phyloP scores from a whole-genome alignment of 352 stramenopile genomes.

The Phytophthora lateralis region DNA sequence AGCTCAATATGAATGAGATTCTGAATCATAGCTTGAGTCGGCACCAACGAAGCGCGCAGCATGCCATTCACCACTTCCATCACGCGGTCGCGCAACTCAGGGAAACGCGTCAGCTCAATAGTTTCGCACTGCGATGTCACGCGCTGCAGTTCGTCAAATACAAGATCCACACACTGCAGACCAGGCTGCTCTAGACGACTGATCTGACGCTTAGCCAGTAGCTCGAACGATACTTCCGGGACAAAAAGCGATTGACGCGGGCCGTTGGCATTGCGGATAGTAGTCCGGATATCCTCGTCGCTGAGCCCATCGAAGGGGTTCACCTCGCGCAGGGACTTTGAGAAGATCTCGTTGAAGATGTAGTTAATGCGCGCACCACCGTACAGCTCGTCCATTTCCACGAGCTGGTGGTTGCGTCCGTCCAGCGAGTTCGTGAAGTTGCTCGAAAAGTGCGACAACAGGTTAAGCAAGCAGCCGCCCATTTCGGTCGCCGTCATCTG shows the following conservation, averaged over 20 bases:
- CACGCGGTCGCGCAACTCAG: constrained; percentile 94
- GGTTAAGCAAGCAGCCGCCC: constrained; percentile 93
- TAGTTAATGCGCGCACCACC: constrained; percentile 98
- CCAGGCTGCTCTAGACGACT: constrained; percentile 94
- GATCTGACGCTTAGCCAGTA: constrained; percentile 98
- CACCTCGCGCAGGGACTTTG: constrained; percentile 89
- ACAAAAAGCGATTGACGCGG: constrained; percentile 98
- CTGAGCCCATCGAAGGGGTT: constrained; percentile 97
- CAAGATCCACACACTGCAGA: constrained; percentile 97
- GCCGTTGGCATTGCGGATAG: constrained; percentile 98
- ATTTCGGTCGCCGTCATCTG: constrained; percentile 90
- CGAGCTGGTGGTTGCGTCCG: constrained; percentile 81
- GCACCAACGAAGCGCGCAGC: constrained; percentile 77
- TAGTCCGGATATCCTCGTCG: constrained; percentile 99
- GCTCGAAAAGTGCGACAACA: constrained; percentile 93
- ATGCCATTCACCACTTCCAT: constrained; percentile 94
- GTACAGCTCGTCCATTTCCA: constrained; percentile 93
- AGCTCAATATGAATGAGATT: constrained; percentile 99
- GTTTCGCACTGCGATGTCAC: constrained; percentile 95
- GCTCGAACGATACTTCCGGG: constrained; percentile 98
- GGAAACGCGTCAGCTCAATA: constrained; percentile 96
- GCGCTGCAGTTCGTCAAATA: constrained; percentile 98
- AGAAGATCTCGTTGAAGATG: constrained; percentile 99
- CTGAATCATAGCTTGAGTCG: constrained; percentile 94
- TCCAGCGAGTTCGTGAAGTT: constrained; percentile 93